Evolutionary conservation across 1,284 basidiomycete species (phyloP).

Genomic region (Stereum hirsutum): DNA sequence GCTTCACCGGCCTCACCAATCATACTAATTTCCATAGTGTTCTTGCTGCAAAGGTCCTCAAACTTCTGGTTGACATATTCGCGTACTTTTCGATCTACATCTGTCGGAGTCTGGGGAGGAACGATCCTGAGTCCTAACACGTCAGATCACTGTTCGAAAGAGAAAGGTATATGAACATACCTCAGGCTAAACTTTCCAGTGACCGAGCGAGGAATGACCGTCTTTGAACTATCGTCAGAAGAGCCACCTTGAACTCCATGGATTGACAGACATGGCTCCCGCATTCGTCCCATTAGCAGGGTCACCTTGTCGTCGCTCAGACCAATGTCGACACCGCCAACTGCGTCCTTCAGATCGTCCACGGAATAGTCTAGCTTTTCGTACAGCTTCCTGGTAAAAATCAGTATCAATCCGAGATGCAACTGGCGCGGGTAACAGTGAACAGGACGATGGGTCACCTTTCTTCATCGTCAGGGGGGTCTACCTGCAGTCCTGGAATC

Average conservation of each 20-base stretch:
- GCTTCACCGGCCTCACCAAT: constrained; percentile 78
- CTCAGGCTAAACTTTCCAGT: constrained; percentile 93
- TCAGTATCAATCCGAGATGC: too few species aligned
- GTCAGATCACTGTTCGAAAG: not conserved
- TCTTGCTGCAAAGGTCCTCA: constrained; percentile 72
- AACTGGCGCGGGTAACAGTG: too few species aligned
- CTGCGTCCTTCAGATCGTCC: constrained; percentile 72
- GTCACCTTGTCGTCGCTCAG: constrained; percentile 75
- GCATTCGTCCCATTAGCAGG: constrained; percentile 86
- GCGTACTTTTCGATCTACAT: constrained; percentile 63
- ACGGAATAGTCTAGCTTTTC: constrained; percentile 68
- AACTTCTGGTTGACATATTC: constrained; percentile 74
- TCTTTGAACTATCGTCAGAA: constrained; percentile 82
- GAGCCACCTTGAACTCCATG: constrained; percentile 99
- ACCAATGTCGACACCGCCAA: constrained; percentile 77
- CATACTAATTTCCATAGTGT: constrained; percentile 69
- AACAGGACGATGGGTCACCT: constrained; percentile 25
- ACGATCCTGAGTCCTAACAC: constrained; percentile 48
- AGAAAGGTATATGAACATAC: constrained; percentile 19
- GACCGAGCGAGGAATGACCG: constrained; percentile 90
- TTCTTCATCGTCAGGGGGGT: constrained; percentile 71
- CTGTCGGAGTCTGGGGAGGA: constrained; percentile 81
- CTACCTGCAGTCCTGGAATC: constrained; percentile 86
- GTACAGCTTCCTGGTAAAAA: constrained; percentile 45
- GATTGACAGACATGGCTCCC: constrained; percentile 81